A percentile compares a stretch with the other conserved stretches of the same genome.
Conservation (phyloP, 306 rosid genomes). For the Amphicarpaea edgeworthii region DNA sequence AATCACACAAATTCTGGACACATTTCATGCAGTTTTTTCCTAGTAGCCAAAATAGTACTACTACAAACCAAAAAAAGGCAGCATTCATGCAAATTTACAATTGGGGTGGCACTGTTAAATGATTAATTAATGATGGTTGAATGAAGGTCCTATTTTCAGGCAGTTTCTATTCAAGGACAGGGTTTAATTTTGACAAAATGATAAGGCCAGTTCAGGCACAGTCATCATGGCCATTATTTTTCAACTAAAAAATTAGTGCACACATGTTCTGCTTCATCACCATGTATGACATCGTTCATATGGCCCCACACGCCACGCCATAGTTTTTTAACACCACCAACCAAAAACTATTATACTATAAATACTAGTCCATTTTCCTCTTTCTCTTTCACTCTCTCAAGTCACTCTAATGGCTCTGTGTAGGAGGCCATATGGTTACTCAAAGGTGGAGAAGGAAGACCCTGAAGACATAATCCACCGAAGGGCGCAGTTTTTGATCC, state of each 20-base stretch:
- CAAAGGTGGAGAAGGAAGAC: slow-evolving; percentile 84
- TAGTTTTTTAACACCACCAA: slow-evolving; percentile 26
- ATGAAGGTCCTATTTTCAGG: slow-evolving; percentile 7
- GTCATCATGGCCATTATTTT: slow-evolving; percentile 59
- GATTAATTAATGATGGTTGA: neutral
- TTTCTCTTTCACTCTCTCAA: slow-evolving; percentile 17
- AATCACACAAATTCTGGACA: neutral
- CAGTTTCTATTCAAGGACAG: slow-evolving; percentile 5
- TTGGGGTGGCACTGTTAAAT: slow-evolving; percentile 8
- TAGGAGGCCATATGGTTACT: slow-evolving; percentile 49
- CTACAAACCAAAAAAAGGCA: neutral
- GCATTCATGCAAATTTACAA: neutral
- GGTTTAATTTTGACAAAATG: slow-evolving; percentile 42
- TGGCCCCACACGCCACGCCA: slow-evolving; percentile 52
- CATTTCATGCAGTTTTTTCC: slow-evolving; percentile 37
- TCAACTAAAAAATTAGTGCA: slow-evolving; percentile 52
- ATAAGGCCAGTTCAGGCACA: slow-evolving; percentile 61
- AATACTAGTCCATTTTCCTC: slow-evolving; percentile 34
- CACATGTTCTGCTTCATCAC: slow-evolving; percentile 51
- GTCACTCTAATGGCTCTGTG: slow-evolving; percentile 50
- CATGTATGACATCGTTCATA: slow-evolving; percentile 41
- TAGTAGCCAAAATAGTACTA: neutral
- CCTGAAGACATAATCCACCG: slow-evolving; percentile 67
- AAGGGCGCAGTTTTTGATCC: slow-evolving; percentile 84
- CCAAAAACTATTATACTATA: slow-evolving; percentile 50